Evolutionary conservation across 169 alveolate species (phyloP).

Genomic region (Cystoisospora suis): DNA sequence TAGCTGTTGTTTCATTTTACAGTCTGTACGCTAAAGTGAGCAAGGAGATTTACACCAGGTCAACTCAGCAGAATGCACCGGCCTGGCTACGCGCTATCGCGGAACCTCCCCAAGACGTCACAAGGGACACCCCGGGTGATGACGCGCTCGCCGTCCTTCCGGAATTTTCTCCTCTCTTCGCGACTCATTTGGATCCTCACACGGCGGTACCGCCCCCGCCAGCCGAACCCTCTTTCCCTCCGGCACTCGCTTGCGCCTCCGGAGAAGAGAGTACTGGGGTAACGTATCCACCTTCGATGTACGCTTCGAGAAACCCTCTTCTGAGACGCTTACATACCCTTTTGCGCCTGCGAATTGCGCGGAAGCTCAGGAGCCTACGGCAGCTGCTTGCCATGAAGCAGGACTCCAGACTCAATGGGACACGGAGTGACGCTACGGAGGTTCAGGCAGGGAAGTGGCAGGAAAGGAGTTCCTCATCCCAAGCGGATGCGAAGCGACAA

Average conservation of each 20-base stretch:
- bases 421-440: background rate
- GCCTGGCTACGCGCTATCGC: background rate
- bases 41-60: slow-evolving; percentile 10
- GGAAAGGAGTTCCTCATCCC: background rate
- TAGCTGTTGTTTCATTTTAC: background rate
- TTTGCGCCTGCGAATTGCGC: background rate
- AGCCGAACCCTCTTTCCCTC: slow-evolving; percentile 7
- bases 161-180: background rate
- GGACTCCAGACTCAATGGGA: no score
- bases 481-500: slow-evolving; percentile 2
- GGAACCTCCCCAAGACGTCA: background rate
- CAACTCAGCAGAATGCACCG: background rate
- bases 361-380: background rate
- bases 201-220: slow-evolving; percentile 3
- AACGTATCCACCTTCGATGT: background rate
- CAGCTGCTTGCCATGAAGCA: background rate
- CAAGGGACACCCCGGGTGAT: no score
- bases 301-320: background rate
- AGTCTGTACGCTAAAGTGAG: slow-evolving; percentile 23
- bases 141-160: slow-evolving; percentile 4
- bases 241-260: background rate
- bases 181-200: background rate
- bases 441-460: background rate
- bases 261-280: background rate
- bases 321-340: background rate